phyloP scores from a whole-genome alignment of 164 flowering plant species.

The Dillenia turbinata region DNA sequence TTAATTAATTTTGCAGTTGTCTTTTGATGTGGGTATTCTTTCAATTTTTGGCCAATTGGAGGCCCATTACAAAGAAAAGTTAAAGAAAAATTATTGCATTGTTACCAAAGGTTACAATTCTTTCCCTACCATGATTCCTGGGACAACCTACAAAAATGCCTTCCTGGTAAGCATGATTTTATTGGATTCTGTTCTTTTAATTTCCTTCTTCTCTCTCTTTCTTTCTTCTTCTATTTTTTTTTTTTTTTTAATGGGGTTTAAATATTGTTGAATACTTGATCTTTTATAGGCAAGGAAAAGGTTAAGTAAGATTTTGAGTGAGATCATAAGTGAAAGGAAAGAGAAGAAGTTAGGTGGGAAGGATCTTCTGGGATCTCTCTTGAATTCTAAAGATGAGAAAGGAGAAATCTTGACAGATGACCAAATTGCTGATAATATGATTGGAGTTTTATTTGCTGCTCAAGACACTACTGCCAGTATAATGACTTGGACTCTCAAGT shows the following conservation, averaged over 20 bases:
- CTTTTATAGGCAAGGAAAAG: conserved; percentile 64
- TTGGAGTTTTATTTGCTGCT: conserved; percentile 91
- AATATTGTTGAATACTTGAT: background rate
- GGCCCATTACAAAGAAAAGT: conserved; percentile 25
- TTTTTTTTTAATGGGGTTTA: background rate
- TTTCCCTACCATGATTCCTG: conserved; percentile 48
- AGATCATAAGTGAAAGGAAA: conserved; percentile 51
- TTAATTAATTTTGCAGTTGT: conserved; percentile 21
- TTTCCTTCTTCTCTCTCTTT: background rate
- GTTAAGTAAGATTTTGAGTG: conserved; percentile 44
- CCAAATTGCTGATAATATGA: conserved; percentile 82
- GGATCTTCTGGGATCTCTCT: conserved; percentile 47
- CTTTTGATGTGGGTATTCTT: conserved; percentile 55
- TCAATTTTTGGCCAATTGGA: conserved; percentile 48
- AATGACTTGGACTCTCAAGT: conserved; percentile 88
- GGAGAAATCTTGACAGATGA: conserved; percentile 42
- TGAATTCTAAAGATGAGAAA: conserved; percentile 50
- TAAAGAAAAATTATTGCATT: conserved; percentile 34
- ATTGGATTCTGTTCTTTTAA: background rate
- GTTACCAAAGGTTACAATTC: conserved; percentile 55
- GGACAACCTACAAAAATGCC: conserved; percentile 52
- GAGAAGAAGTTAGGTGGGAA: conserved; percentile 36
- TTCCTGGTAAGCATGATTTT: conserved; percentile 32
- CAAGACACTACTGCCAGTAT: conserved; percentile 94
- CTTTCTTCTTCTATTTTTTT: background rate